Evolutionary conservation across 352 stramenopile species (phyloP).

Genomic region (Phytopythium chamaehyphon): DNA sequence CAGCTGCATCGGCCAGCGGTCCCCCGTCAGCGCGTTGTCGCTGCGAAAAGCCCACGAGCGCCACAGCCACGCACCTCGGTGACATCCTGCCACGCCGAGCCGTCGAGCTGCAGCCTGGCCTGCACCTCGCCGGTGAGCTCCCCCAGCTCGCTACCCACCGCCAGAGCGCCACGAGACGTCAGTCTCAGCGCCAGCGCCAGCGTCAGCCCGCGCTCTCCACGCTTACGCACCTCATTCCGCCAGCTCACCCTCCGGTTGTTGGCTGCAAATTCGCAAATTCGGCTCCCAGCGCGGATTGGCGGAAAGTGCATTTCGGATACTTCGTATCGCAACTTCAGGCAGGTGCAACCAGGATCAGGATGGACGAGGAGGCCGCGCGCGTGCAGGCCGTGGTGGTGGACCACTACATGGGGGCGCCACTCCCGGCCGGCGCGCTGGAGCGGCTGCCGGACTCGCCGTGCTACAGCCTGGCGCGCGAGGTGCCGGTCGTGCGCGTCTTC

Average conservation of each 20-base stretch:
- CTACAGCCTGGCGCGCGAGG: slow-evolving; percentile 57
- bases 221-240: not conserved
- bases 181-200: too few relatives aligned
- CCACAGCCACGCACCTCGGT: not conserved
- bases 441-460: slow-evolving; percentile 53
- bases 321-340: not conserved
- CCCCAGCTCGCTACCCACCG: not conserved
- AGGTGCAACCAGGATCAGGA: slow-evolving; percentile 8
- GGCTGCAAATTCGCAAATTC: not conserved
- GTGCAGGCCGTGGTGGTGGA: slow-evolving; percentile 80
- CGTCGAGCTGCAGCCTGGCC: slow-evolving; percentile 1
- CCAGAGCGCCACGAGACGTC: too few relatives aligned
- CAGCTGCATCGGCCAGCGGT: slow-evolving; percentile 26
- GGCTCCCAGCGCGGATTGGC: not conserved
- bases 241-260: not conserved
- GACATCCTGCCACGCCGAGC: slow-evolving; percentile 1
- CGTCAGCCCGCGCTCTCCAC: too few relatives aligned
- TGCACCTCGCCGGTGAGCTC: not conserved
- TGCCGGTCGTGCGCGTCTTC: slow-evolving; percentile 88
- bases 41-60: not conserved
- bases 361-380: slow-evolving; percentile 40
- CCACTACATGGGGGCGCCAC: slow-evolving; percentile 71
- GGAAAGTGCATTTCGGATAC: not conserved
- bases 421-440: slow-evolving; percentile 41
- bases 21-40: not conserved